Percentiles rank a stretch among this genome's conserved stretches.
Evolutionary conservation across 73 alveolate species (phyloP).

Genomic region (Loxodes magnus): DNA sequence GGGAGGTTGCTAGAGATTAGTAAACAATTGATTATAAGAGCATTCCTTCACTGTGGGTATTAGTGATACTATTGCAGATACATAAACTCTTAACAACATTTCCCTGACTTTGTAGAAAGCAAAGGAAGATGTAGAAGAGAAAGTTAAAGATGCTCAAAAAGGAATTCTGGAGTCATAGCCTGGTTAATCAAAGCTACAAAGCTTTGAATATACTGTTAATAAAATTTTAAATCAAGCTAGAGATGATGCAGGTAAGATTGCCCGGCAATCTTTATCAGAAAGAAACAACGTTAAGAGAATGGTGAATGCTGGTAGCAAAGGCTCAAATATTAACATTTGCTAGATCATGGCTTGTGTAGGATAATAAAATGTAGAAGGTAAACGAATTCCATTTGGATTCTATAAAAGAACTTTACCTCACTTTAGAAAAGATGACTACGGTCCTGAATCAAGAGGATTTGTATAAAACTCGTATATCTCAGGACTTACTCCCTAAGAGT

Average conservation of each 20-base stretch:
- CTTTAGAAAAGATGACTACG: conserved; percentile 97
- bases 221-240: conserved; percentile 83
- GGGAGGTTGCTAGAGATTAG: conserved; percentile 74
- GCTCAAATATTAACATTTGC: conserved; percentile 80
- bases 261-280: conserved; percentile 60
- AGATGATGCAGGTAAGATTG: conserved; percentile 86
- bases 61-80: conserved; percentile 73
- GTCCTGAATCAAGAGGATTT: conserved; percentile 99
- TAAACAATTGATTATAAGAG: conserved; percentile 84
- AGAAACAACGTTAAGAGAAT: conserved; percentile 89
- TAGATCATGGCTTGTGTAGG: conserved; percentile 99
- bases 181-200: conserved; percentile 95
- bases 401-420: conserved; percentile 97
- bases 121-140: conserved; percentile 36
- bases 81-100: conserved; percentile 50
- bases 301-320: conserved; percentile 97
- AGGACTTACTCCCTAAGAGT: conserved; percentile 95
- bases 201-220: conserved; percentile 89
- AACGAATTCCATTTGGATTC: conserved; percentile 96
- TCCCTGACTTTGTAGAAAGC: conserved; percentile 36
- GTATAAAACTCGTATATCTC: conserved; percentile 93
- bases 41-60: conserved; percentile 89
- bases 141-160: neutral
- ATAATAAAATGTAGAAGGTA: conserved; percentile 98
- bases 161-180: conserved; percentile 23